A percentile compares a stretch with the other conserved stretches of the same genome.
phyloP scores from a whole-genome alignment of 768 basidiomycete genomes.

The Pleurotus ostreatus region DNA sequence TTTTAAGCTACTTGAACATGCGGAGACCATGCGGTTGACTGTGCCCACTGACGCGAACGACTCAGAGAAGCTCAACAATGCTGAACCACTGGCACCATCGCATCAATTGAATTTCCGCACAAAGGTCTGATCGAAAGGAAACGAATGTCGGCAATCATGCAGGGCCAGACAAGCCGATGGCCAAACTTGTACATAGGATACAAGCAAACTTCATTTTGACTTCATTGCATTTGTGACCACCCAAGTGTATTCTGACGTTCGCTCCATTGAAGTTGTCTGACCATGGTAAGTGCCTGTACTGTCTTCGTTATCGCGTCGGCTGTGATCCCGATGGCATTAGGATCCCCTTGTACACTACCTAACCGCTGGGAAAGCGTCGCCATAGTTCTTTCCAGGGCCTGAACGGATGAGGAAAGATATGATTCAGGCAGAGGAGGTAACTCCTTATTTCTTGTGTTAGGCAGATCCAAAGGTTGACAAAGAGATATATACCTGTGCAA shows the following conservation, averaged over 20 bases:
- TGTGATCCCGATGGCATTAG: constrained; percentile 44
- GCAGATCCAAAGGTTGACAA: too few species aligned
- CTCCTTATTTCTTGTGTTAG: not conserved
- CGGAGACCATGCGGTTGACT: constrained; percentile 8
- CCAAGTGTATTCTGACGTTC: constrained; percentile 26
- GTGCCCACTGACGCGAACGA: not conserved
- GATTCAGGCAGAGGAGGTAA: not conserved
- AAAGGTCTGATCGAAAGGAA: too few species aligned
- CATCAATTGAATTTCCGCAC: too few species aligned
- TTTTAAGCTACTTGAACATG: constrained; percentile 9
- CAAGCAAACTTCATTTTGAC: too few species aligned
- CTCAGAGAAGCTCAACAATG: not conserved
- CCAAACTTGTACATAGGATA: too few species aligned
- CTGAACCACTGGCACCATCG: too few species aligned
- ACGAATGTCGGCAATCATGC: too few species aligned
- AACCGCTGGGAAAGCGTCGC: constrained; percentile 49
- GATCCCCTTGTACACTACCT: constrained; percentile 35
- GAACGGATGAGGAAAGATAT: constrained; percentile 31
- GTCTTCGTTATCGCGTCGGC: constrained; percentile 73
- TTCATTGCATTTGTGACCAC: not conserved
- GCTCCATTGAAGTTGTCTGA: constrained; percentile 53
- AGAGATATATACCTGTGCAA: too few species aligned
- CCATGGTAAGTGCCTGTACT: constrained; percentile 54
- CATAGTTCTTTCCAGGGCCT: constrained; percentile 51
- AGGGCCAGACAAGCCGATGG: too few species aligned